These are phyloP conservation scores for Sporopachydermia cereana DNA, from an alignment of 1,139 yeast species.

Conservation along the genomic window DNA sequence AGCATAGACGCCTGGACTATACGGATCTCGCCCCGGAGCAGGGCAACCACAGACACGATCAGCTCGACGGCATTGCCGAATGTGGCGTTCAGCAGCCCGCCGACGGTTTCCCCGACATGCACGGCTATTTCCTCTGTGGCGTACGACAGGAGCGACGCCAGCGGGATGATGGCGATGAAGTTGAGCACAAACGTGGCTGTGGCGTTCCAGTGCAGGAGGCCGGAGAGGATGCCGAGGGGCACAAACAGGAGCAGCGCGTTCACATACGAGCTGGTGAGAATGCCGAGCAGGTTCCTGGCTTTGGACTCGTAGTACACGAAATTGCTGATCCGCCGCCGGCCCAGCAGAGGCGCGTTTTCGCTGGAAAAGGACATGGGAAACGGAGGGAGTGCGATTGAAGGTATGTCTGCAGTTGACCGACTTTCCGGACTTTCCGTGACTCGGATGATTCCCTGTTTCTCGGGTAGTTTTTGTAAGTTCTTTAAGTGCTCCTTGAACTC, in stretches of 20 bases:
- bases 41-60: conserved; percentile 85
- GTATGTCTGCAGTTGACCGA: too few relatives aligned
- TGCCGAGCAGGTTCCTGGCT: conserved; percentile 13
- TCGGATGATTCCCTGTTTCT: too few relatives aligned
- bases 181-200: conserved; percentile 57
- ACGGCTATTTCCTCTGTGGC: conserved; percentile 90
- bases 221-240: conserved; percentile 77
- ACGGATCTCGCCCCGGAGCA: conserved; percentile 73
- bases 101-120: conserved; percentile 77
- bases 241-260: conserved; percentile 71
- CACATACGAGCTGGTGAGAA: conserved; percentile 58
- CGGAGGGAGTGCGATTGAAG: too few relatives aligned
- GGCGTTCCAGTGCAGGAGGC: conserved; percentile 45
- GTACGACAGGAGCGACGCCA: conserved; percentile 79
- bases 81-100: conserved; percentile 90
- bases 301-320: not conserved
- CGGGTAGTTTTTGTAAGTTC: too few relatives aligned
- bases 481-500: too few relatives aligned
- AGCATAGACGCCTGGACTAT: conserved; percentile 94
- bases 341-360: not conserved
- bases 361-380: too few relatives aligned
- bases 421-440: too few relatives aligned
- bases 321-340: not conserved
- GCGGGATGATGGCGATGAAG: conserved; percentile 83
- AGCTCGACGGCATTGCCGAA: conserved; percentile 93